phyloP scores from a whole-genome alignment of 2,329 filamentous ascomycete species.

The Xylaria multiplex region DNA sequence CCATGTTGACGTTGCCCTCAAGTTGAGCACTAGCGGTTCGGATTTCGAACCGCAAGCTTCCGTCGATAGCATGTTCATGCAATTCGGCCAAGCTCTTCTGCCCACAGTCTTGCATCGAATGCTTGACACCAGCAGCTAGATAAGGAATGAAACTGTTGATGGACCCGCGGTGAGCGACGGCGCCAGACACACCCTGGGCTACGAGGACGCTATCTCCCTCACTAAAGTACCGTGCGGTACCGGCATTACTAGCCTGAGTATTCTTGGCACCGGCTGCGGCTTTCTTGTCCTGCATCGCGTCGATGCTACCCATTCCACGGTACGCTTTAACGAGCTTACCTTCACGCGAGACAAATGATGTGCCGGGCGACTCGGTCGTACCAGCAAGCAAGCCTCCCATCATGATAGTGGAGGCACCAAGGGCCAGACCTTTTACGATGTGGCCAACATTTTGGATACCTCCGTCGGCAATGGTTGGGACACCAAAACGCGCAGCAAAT shows the following conservation, averaged over 20 bases:
- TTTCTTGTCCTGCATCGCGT: constrained; percentile 99
- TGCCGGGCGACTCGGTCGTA: constrained; percentile 96
- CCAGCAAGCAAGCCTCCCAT: constrained; percentile 98
- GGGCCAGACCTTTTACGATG: constrained; percentile 96
- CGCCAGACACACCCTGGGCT: constrained; percentile 93
- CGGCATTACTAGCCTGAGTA: constrained; percentile 85
- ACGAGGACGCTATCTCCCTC: constrained; percentile 95
- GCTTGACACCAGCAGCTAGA: constrained; percentile 93
- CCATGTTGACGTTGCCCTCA: constrained; percentile 97
- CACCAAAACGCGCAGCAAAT: constrained; percentile 92
- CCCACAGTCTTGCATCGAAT: constrained; percentile 96
- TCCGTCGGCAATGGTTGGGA: constrained; percentile 97
- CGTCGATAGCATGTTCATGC: constrained; percentile 77
- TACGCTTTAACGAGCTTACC: constrained; percentile 99
- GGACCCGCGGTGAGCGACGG: constrained; percentile 82
- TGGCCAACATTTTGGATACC: constrained; percentile 98
- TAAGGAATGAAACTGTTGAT: constrained; percentile 97
- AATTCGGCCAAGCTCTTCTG: constrained; percentile 81
- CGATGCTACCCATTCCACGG: constrained; percentile 98
- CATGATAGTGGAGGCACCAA: constrained; percentile 96
- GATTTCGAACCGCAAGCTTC: constrained; percentile 89
- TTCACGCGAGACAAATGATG: constrained; percentile 94
- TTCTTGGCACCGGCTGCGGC: constrained; percentile 79
- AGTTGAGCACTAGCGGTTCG: constrained; percentile 93
- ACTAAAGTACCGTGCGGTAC: constrained; percentile 97